phyloP scores from a whole-genome alignment of 2,329 filamentous ascomycete species.

The Talaromyces sp. region DNA sequence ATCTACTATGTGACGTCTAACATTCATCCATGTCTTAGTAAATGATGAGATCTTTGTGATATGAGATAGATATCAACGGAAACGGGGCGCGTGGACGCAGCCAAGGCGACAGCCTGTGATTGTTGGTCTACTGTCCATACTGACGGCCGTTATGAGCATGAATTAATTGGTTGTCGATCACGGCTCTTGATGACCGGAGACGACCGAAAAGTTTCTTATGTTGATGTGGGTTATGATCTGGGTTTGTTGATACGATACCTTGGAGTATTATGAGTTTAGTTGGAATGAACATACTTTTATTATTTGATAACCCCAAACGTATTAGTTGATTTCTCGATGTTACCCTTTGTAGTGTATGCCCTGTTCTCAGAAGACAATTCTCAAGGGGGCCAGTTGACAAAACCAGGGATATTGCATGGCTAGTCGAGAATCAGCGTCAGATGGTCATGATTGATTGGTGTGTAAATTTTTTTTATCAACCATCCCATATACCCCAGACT shows the following conservation, averaged over 20 bases:
- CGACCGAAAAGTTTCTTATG: conserved; percentile 13
- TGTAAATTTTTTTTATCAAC: neutral
- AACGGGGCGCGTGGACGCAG: conserved; percentile 6
- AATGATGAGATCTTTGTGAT: conserved; percentile 10
- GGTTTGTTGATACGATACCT: conserved; percentile 13
- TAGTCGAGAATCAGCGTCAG: neutral
- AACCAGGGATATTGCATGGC: neutral
- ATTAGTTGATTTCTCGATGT: neutral
- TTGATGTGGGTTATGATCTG: conserved; percentile 5
- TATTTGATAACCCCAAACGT: no score
- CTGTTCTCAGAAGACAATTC: no score
- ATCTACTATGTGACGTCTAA: conserved; percentile 5
- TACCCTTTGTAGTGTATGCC: no score
- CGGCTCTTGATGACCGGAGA: conserved; percentile 8
- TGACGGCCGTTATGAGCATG: neutral
- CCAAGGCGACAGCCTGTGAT: conserved; percentile 1
- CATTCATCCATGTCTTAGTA: conserved; percentile 13
- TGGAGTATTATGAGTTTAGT: conserved; percentile 5
- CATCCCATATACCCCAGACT: neutral
- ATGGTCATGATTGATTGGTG: neutral
- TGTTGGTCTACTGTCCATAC: conserved; percentile 1
- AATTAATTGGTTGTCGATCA: conserved; percentile 7
- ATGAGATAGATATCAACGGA: conserved; percentile 7
- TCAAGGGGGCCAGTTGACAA: neutral
- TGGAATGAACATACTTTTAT: neutral